Base-by-base conservation (phyloP, 2,329 filamentous ascomycete species). In the Rhinocladiella mackenziei region DNA sequence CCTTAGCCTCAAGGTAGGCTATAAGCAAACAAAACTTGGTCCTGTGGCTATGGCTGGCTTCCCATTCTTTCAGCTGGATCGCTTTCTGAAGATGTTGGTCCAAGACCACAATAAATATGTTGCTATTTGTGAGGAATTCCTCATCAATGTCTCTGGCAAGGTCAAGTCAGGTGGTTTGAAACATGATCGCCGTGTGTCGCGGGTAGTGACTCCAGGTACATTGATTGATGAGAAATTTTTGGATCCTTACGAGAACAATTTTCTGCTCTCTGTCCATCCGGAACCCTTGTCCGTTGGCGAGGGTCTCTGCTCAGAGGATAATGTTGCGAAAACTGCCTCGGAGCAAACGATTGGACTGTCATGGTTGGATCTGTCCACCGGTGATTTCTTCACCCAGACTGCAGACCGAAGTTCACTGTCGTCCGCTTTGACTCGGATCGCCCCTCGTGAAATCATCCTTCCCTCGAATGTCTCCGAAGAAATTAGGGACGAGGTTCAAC, bases 211-310 rank as follows among this genome's bases (percentile, higher is more conserved):
- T 1, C 89, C 92, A 1, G 92, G 92, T 14, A 98, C 92, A 1
- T 72, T 98, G 41, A 95, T 98, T 55, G 92, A 98, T 65, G 92
- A 98, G 67, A 89, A 89, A 58, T 98, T 97, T 64, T 89, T 98
- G 73, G 87, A 97, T 62, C 87, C 89, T 1, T 91, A 86, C 61
- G 81, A 86, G 58, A 96, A 92, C 66, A 97, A 96, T 62, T 98
- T 91, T 63, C 75, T 97, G 23, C 77, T 97, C 62, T 83, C 86
- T 26, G 77, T 97, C 35, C 79, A 94, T 60, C 34, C 53, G 43
- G 33, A 49, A 56, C 42, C 63, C 48, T 54, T 52, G 9, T 22
- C 30, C n/a, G 37, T 55, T 51, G n/a, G 58, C 56, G 8, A 41
- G 54, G 22, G 18, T 19, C 18, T n/a, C n/a, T n/a, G n/a, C n/a